Evolutionary conservation across 2,329 filamentous ascomycete species (phyloP).

Genomic region (Penicillium psychrosexuale): DNA sequence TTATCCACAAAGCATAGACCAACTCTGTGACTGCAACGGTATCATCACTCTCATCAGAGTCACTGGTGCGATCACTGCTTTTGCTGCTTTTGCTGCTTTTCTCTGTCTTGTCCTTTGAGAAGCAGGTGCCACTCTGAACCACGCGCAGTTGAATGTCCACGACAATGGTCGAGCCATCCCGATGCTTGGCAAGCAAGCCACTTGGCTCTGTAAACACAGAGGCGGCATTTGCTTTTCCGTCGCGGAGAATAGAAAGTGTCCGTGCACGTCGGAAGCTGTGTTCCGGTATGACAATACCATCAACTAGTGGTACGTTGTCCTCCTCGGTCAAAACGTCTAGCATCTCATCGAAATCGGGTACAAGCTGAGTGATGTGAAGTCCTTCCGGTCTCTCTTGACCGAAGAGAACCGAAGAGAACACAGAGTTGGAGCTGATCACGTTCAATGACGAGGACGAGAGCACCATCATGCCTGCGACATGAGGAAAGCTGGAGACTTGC

Average conservation of each 20-base stretch:
- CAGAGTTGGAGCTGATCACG: constrained; percentile 89
- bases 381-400: constrained; percentile 83
- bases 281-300: constrained; percentile 96
- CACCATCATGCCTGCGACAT: constrained; percentile 95
- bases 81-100: constrained; percentile 68
- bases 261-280: constrained; percentile 90
- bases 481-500: constrained; percentile 87
- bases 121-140: constrained; percentile 78
- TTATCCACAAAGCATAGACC: constrained; percentile 95
- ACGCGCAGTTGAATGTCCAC: constrained; percentile 97
- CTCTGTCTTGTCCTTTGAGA: constrained; percentile 57
- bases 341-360: constrained; percentile 84
- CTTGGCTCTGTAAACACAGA: constrained; percentile 78
- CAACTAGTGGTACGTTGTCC: constrained; percentile 75
- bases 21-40: constrained; percentile 64
- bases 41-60: constrained; percentile 44
- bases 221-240: constrained; percentile 75
- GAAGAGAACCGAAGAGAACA: constrained; percentile 89
- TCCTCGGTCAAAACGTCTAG: constrained; percentile 79
- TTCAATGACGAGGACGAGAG: constrained; percentile 73
- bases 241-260: constrained; percentile 76
- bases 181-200: constrained; percentile 79
- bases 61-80: constrained; percentile 61
- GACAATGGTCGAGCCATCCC: constrained; percentile 86
- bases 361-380: constrained; percentile 71